Percentiles rank a stretch among this genome's conserved stretches.
phyloP scores from a whole-genome alignment of 148 eudicot genomes.

The Vaccinium corymbosum region DNA sequence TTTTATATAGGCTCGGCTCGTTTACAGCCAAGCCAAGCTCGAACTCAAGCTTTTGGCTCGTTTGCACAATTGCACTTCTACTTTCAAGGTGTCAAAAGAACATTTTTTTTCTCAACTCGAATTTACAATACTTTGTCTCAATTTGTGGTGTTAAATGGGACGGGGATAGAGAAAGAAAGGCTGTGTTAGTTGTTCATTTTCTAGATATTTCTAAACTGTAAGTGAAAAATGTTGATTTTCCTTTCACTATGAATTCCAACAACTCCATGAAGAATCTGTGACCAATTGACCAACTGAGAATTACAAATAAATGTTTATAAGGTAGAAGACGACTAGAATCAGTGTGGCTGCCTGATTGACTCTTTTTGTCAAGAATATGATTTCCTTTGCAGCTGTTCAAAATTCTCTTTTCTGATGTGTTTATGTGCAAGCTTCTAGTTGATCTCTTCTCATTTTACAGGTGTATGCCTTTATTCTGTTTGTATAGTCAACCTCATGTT shows the following conservation, averaged over 20 bases:
- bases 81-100: not conserved
- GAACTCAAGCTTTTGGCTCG: too few species aligned
- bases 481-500: not conserved
- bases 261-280: not conserved
- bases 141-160: not conserved
- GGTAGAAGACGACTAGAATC: not conserved
- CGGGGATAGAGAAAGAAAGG: not conserved
- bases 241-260: not conserved
- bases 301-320: not conserved
- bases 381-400: not conserved
- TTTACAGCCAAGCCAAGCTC: too few species aligned
- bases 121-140: not conserved
- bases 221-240: not conserved
- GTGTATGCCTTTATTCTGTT: not conserved
- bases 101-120: not conserved
- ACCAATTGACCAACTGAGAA: not conserved
- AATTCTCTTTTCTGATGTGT: not conserved
- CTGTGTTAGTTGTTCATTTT: not conserved
- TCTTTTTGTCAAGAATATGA: not conserved
- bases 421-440: not conserved
- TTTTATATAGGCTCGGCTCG: too few species aligned
- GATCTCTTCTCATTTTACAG: not conserved
- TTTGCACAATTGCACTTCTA: not conserved
- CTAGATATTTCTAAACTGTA: not conserved
- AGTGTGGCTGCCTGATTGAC: not conserved